Conservation (phyloP, 2,329 filamentous ascomycete genomes). For the Calonectria hongkongensis region DNA sequence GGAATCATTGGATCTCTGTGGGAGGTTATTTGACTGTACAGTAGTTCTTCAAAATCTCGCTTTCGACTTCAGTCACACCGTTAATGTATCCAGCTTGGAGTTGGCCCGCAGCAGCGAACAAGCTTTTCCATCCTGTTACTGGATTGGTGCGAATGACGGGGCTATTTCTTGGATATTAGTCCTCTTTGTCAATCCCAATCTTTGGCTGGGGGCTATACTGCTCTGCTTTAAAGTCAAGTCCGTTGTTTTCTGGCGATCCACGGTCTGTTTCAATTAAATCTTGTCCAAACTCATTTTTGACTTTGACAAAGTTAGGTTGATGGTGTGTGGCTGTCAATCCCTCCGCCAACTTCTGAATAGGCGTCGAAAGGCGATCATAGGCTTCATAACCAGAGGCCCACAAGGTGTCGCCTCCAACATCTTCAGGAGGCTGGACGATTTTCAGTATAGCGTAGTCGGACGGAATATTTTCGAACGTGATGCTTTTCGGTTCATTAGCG, state of each 20-base stretch:
- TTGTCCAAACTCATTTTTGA: constrained; percentile 28
- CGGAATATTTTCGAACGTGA: constrained; percentile 40
- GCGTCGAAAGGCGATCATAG: constrained; percentile 39
- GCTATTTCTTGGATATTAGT: constrained; percentile 1
- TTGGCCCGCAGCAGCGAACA: constrained; percentile 38
- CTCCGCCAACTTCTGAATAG: constrained; percentile 38
- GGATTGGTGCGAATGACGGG: constrained; percentile 44
- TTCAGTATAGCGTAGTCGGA: constrained; percentile 39
- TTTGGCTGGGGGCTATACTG: constrained; percentile 15
- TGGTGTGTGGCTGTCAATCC: constrained; percentile 36
- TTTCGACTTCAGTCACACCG: constrained; percentile 29
- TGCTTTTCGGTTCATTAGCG: not conserved
- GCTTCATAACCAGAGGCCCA: constrained; percentile 41
- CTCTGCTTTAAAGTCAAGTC: constrained; percentile 38
- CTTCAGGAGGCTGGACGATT: constrained; percentile 38
- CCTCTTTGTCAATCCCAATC: not conserved
- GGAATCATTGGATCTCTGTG: not conserved
- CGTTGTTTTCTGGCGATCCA: constrained; percentile 39
- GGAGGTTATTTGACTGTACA: not conserved
- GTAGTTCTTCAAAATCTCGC: constrained; percentile 39
- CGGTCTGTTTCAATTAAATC: constrained; percentile 38
- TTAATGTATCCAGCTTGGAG: constrained; percentile 32
- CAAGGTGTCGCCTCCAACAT: constrained; percentile 40
- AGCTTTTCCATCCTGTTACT: constrained; percentile 43
- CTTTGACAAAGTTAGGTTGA: constrained; percentile 32